Conservation (phyloP, 2,329 filamentous ascomycete genomes). For the Cladosporium sp. region DNA sequence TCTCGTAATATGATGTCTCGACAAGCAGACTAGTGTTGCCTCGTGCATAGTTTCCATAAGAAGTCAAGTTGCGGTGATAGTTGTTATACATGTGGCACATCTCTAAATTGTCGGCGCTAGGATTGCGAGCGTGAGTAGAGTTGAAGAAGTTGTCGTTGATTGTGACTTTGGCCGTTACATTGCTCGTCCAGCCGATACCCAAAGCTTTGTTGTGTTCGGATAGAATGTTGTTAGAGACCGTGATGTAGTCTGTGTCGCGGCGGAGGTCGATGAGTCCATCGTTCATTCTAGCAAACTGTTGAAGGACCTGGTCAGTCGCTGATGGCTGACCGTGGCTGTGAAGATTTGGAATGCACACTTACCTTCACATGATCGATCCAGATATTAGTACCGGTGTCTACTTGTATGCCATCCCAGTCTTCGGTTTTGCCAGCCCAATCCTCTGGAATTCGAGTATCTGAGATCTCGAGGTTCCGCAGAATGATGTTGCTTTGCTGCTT, state of each 20-base stretch:
- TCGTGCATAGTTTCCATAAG: conserved; percentile 24
- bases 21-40: conserved; percentile 20
- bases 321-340: too few species aligned
- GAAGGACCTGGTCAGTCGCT: too few species aligned
- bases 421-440: conserved; percentile 21
- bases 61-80: conserved; percentile 23
- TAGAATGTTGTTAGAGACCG: conserved; percentile 21
- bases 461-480: conserved; percentile 22
- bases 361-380: conserved; percentile 23
- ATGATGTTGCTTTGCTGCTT: conserved; percentile 21
- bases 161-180: conserved; percentile 21
- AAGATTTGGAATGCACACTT: too few species aligned
- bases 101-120: conserved; percentile 22
- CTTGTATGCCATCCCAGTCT: conserved; percentile 25
- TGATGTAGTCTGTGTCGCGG: conserved; percentile 23
- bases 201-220: conserved; percentile 25
- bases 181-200: conserved; percentile 25
- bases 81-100: conserved; percentile 23
- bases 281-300: conserved; percentile 17
- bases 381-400: conserved; percentile 22
- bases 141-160: conserved; percentile 26
- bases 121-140: conserved; percentile 20
- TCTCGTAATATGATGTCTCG: conserved; percentile 23
- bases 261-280: conserved; percentile 24
- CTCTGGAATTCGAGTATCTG: conserved; percentile 12